Base-by-base conservation (phyloP, 1,284 basidiomycete genomes). In the Fistulina hepatica region DNA sequence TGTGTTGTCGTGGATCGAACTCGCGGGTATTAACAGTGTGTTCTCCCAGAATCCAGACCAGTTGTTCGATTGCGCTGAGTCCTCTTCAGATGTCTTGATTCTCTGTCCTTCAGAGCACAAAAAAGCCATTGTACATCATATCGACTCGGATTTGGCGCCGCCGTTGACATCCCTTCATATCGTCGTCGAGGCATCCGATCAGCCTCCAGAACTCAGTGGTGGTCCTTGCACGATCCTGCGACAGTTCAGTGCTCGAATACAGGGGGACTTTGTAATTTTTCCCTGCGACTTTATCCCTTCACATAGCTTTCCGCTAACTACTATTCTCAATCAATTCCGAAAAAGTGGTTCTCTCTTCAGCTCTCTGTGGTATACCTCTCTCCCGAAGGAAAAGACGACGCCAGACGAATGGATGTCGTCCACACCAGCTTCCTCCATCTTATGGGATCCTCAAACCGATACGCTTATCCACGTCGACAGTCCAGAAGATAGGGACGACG, bases 211-310 rank as follows among this genome's bases (percentile, higher is more conserved):
- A 24, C 58, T 67, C 9, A 65, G 67, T 33, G 64, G 67, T 4
- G 84, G 83, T 28, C 85, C 84, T 2, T 80, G 79, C 45, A 64
- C 71, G 20, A 63, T 86, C 24, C 67, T 89, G 38, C 66, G 73
- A 28, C 73, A 82, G 52, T 82, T 86, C 51, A 65, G 81, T 2
- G 58, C 52, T 34, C 74, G 77, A 34, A 84, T 88, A 42, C 63
- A 69, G 40, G 71, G 77, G 50, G 92, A 95, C 58, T 91, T 95
- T 56, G 72, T 95, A 27, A 58, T 97, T n/a, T 69, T 94, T 1
- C 84, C 92, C 2, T 94, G 90, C 56, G 92, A 97, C 58, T 82
- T 95, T 39, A 70, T 91, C 13, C 79, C 90, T 8, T 81, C 88
- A 0, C 65, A 77, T 1, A 61, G 72, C 0, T 67, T 94, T 19